Conservation (phyloP, 192 early-diverging fungal genomes). For the Entomortierella chlamydospora region DNA sequence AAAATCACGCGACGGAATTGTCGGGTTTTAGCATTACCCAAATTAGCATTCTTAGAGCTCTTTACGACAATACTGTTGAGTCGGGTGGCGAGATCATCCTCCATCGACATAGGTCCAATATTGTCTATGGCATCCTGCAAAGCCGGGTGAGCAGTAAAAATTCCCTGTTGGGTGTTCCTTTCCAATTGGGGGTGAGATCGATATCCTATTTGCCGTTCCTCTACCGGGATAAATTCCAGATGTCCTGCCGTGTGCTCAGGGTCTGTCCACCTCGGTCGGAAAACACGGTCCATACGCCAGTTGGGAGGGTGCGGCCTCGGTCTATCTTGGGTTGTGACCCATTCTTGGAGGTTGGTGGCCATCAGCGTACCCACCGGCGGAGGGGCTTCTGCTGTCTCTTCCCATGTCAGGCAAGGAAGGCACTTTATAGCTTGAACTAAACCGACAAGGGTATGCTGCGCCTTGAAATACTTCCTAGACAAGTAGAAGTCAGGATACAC, state of each 20-base stretch:
- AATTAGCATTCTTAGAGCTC: too few species aligned
- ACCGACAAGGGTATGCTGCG: background rate
- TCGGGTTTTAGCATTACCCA: too few species aligned
- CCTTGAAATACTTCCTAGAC: background rate
- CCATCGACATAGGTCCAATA: background rate
- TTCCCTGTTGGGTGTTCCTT: background rate
- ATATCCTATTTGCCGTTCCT: background rate
- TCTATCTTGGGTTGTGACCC: background rate
- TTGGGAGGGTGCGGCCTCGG: constrained; percentile 1
- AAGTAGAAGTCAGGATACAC: background rate
- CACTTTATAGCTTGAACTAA: background rate
- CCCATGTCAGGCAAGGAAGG: background rate
- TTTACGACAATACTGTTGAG: too few species aligned
- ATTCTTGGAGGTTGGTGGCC: background rate
- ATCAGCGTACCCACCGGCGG: background rate
- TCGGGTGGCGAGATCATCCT: too few species aligned
- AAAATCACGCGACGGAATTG: too few species aligned
- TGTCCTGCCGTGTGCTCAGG: background rate
- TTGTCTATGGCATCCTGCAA: background rate
- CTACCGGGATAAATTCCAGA: background rate
- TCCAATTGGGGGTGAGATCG: background rate
- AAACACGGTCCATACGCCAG: constrained; percentile 1
- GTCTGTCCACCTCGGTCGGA: background rate
- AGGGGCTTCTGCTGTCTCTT: too few species aligned
- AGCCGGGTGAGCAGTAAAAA: background rate